phyloP scores from a whole-genome alignment of 345 rosid genomes.

The Diplotaxis tenuifolia region DNA sequence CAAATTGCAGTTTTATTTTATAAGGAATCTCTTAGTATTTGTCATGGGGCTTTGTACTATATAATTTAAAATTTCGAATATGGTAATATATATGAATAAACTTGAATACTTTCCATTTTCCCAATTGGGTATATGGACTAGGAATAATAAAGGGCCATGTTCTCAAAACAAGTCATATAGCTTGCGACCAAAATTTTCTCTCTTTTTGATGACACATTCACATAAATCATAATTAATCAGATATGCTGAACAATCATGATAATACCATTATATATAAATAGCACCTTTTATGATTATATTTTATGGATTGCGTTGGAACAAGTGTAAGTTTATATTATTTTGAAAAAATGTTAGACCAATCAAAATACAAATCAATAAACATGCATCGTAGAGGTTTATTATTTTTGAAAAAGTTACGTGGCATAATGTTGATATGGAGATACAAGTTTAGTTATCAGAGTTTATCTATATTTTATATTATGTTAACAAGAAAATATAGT shows the following conservation, averaged over 20 bases:
- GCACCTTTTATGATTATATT: neutral
- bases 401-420: neutral
- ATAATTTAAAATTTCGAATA: conserved; percentile 5
- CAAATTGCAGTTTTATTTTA: conserved; percentile 4
- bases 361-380: neutral
- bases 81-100: conserved; percentile 18
- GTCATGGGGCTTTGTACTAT: conserved; percentile 25
- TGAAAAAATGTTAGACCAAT: neutral
- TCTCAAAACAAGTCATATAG: conserved; percentile 5
- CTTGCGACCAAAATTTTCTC: neutral
- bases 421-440: neutral
- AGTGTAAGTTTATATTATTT: neutral
- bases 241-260: neutral
- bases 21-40: conserved; percentile 23
- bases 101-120: conserved; percentile 45
- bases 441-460: too few relatives aligned
- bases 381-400: neutral
- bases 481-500: neutral
- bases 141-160: conserved; percentile 32
- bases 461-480: neutral
- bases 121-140: conserved; percentile 65
- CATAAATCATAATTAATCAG: too few relatives aligned
- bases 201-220: too few relatives aligned
- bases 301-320: neutral
- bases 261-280: neutral